These are phyloP conservation scores for Populus simonii DNA, from an alignment of 345 rosid species.

Conservation along the genomic window DNA sequence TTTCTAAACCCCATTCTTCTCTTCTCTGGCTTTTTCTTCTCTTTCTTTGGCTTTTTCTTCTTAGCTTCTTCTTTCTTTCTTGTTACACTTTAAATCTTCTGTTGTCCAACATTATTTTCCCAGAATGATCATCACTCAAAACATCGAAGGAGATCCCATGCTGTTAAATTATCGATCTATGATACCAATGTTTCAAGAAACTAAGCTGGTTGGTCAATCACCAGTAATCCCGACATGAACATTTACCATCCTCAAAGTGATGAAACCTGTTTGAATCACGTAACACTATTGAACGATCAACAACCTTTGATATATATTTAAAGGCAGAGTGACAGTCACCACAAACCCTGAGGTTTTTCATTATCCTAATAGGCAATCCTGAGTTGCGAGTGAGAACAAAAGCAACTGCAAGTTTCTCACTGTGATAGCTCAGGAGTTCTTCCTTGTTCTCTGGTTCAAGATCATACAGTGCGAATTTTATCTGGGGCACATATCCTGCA, in stretches of 20 bases:
- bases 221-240: slow-evolving; percentile 90
- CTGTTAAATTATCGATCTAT: not conserved
- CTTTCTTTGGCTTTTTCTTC: too few species aligned
- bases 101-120: too few species aligned
- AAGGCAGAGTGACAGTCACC: slow-evolving; percentile 86
- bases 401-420: slow-evolving; percentile 88
- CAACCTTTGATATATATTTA: slow-evolving; percentile 74
- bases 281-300: slow-evolving; percentile 52
- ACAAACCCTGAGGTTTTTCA: slow-evolving; percentile 86
- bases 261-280: slow-evolving; percentile 91
- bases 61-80: too few species aligned
- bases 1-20: too few species aligned
- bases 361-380: slow-evolving; percentile 69
- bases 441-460: slow-evolving; percentile 82
- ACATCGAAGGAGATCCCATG: too few species aligned
- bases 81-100: too few species aligned
- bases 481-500: slow-evolving; percentile 74
- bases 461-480: slow-evolving; percentile 70
- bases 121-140: too few species aligned
- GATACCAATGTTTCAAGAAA: not conserved
- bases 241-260: slow-evolving; percentile 71
- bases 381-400: slow-evolving; percentile 64
- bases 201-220: slow-evolving; percentile 21
- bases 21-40: too few species aligned
- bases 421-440: slow-evolving; percentile 75